Base-by-base conservation (phyloP, 768 basidiomycete species). In the Lactarius sp. region DNA sequence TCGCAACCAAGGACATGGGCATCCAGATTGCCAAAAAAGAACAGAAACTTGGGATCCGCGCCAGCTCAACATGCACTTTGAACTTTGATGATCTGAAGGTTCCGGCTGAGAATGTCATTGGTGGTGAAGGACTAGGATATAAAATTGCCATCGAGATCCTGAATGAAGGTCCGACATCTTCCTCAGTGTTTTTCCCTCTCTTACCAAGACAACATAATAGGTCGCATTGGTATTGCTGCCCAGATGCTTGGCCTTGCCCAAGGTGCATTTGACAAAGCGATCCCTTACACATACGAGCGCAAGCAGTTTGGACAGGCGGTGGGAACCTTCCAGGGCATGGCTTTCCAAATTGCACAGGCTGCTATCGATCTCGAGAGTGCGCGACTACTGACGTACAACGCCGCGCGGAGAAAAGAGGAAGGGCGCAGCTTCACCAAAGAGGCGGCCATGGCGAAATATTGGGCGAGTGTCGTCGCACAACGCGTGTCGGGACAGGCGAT, bases 181-280 rank as follows among this genome's bases (percentile, higher is more conserved):
- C 37, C 27, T 6, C n/a, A 10, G 6, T 41, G 6, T 27, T 41
- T 50, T 18, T n/a, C 10, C 16, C 10, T 20, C 9, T 39, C 33
- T 53, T 50, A 37, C 58, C 49, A 50, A 22, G 37, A 54, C 42
- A 1, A 37, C 52, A 49, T 37, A 27, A 18, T 52, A 84, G 85
- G 90, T 60, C 92, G 96, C 62, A 96, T 98, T 69, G 96, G 96
- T 37, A 98, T 98, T 66, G 97, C 96, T 18, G 96, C 92, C 0
- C 97, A 99, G 76, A 98, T 98, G 97, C 81, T 99, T 59, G 97
- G 97, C 16, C 86, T 98, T 36, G 97, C 97, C 2, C 94, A 98
- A 71, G 97, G 96, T 27, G 95, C 94, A 2, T 99, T 98, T 72
- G 86, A 95, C 77, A 92, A 95, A 73, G 83, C 91, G 1, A 92